Evolutionary conservation across 192 early-diverging fungal genomes (phyloP), one percentile per base, ranked within the genome.

Genomic region (Coemansia sp.): DNA sequence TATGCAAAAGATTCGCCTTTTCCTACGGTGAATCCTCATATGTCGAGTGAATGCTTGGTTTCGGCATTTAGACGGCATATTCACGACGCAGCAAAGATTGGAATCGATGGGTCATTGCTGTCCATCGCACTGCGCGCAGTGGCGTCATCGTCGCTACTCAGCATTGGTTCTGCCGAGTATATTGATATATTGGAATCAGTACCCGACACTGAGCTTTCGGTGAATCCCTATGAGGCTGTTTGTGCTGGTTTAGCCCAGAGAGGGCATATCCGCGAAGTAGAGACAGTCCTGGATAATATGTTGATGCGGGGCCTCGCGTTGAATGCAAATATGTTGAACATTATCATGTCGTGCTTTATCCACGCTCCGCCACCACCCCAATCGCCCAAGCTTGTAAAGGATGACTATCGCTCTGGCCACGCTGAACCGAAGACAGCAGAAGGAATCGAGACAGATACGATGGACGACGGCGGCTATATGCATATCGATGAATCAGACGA

Each of bases 241-340:
- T 67, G 67, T 0, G 19, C 34, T 9, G 74, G 73, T 10, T 81
- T 73, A 50, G 46, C 67, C 5, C 61, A 42, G 23, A 53, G 38
- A 10, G 66, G 70, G 15, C 42, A 34, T 13, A 29, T 54, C 13
- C 43, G 10, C 8, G 79, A 68, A 14, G 59, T 80, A 14, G 48
- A 69, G 9, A 40, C 14, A 0, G 62, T 70, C 19, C 54, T 71
- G 17, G 59, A 56, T 0, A 56, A 48, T 33, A 66, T 75, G 63
- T 49, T 23, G 36, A 22, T 41, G 9, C 49, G 25, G 7, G 45
- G 61, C 4, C 35, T 73, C 8, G 2, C 14, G 48, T 59, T 64
- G 3, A 49, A 46, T 13, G 17, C 53, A 41, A 55, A 35, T 6
- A 19, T 75, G 15, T 46, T 76, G 29, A 67, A 33, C 52, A 34